Evolutionary conservation across 2,329 filamentous ascomycete genomes (phyloP), one percentile per base, ranked within the genome.

Genomic region (Talaromyces islandicus): DNA sequence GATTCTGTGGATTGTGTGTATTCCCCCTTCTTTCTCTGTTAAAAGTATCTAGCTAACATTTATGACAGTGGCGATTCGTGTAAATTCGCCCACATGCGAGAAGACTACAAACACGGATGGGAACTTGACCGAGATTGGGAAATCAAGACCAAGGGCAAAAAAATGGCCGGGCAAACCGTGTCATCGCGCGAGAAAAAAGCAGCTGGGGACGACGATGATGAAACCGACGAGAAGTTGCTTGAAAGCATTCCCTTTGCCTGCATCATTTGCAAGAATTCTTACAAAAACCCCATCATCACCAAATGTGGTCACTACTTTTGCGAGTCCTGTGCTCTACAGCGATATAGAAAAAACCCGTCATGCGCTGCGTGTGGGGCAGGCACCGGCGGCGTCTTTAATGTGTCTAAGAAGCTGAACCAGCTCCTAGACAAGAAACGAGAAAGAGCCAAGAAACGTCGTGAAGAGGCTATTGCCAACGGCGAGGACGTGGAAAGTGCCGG

Each of bases 261-360:
- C 73, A 85, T 96, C 64, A 91, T 96, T 63, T 97, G 92, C 80
- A 86, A 88, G 68, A 83, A 86, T 41, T 75, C 86, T 1, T 97
- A 96, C 75, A 88, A 86, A 68, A 82, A 85, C 60, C 93, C 94
- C 0, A 84, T 97, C 12, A 79, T 93, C 25, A 97, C 94, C 12
- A 89, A 91, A 65, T 99, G 94, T 66, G 90, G 91, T 0, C 94
- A 99, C 73, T 97, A 97, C 74, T 97, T 97, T 71, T 99, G 94
- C 72, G 90, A 97, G 73, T 81, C 83, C 1, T 99, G 94, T 74
- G 94, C 94, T 27, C 78, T 97, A 67, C 86, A 90, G 71, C 79
- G 92, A 65, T 97, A 97, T 72, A 83, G 89, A 64, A 94, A 91
- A 71, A 91, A 92, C 67, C 92, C 92, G 4, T 86, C 85, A 2